phyloP scores from a whole-genome alignment of 2,329 filamentous ascomycete species.

The Sclerotinia sclerotiorum region DNA sequence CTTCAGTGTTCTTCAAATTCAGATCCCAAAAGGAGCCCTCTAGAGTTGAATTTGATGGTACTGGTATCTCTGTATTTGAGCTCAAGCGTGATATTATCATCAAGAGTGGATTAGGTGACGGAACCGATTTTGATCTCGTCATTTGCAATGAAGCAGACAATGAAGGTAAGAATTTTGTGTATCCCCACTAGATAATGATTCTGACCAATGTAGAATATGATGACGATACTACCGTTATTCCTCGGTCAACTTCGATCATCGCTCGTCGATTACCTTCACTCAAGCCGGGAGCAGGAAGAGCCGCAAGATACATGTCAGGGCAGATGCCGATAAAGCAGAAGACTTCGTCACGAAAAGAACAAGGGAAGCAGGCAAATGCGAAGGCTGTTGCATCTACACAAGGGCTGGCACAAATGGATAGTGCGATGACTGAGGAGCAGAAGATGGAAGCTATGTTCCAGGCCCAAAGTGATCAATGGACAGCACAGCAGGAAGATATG shows the following conservation, averaged over 20 bases:
- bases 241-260: slow-evolving; percentile 89
- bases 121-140: slow-evolving; percentile 91
- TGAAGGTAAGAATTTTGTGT: slow-evolving; percentile 67
- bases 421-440: slow-evolving; percentile 87
- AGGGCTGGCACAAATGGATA: slow-evolving; percentile 65
- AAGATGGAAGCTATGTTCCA: slow-evolving; percentile 91
- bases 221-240: slow-evolving; percentile 96
- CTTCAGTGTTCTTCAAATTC: slow-evolving; percentile 99
- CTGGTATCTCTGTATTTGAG: slow-evolving; percentile 96
- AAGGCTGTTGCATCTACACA: slow-evolving; percentile 56
- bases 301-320: slow-evolving; percentile 91
- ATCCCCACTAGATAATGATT: slow-evolving; percentile 31
- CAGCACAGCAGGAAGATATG: slow-evolving; percentile 89
- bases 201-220: slow-evolving; percentile 71
- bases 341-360: slow-evolving; percentile 69
- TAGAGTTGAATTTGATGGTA: slow-evolving; percentile 94
- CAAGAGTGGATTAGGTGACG: slow-evolving; percentile 90
- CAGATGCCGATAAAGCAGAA: slow-evolving; percentile 91
- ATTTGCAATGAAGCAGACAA: slow-evolving; percentile 91
- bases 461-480: slow-evolving; percentile 87
- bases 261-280: slow-evolving; percentile 81
- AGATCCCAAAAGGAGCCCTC: slow-evolving; percentile 97
- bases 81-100: slow-evolving; percentile 98
- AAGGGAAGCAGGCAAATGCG: slow-evolving; percentile 56
- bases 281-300: slow-evolving; percentile 83